These are phyloP conservation scores for Monosporascus sp. DNA, from an alignment of 2,329 filamentous ascomycete species.

Conservation along the genomic window DNA sequence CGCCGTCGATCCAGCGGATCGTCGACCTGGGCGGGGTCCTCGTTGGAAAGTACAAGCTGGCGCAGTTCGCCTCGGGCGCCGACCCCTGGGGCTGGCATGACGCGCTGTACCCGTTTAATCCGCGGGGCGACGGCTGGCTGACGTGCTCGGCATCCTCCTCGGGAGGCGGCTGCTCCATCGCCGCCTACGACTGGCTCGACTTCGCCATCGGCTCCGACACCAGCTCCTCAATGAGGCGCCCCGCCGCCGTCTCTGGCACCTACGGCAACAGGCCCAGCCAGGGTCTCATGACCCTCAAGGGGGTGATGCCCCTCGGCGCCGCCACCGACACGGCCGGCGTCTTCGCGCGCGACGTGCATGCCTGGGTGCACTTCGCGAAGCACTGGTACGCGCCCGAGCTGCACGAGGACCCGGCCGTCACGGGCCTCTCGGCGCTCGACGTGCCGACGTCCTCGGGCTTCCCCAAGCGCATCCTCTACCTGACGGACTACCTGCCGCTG, in stretches of 20 bases:
- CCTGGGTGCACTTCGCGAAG: slow-evolving; percentile 32
- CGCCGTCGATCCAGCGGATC: slow-evolving; percentile 27
- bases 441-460: slow-evolving; percentile 29
- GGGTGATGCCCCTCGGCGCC: slow-evolving; percentile 19
- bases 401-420: slow-evolving; percentile 29
- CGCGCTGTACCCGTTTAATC: slow-evolving; percentile 29
- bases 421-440: slow-evolving; percentile 30
- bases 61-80: slow-evolving; percentile 29
- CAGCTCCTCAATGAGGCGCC: slow-evolving; percentile 20
- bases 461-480: slow-evolving; percentile 35
- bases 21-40: slow-evolving; percentile 28
- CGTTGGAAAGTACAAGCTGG: slow-evolving; percentile 30
- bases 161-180: slow-evolving; percentile 28
- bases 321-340: slow-evolving; percentile 24
- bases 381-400: slow-evolving; percentile 32
- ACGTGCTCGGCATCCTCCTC: slow-evolving; percentile 27
- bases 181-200: slow-evolving; percentile 36
- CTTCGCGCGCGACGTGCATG: slow-evolving; percentile 17
- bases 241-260: slow-evolving; percentile 21
- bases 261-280: slow-evolving; percentile 25
- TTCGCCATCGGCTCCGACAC: slow-evolving; percentile 32
- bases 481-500: slow-evolving; percentile 35
- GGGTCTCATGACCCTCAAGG: slow-evolving; percentile 17
- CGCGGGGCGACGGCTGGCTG: slow-evolving; percentile 31
- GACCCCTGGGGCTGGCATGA: slow-evolving; percentile 18